phyloP scores from a whole-genome alignment of 495 filamentous ascomycete species.

The Penicillium soppii region DNA sequence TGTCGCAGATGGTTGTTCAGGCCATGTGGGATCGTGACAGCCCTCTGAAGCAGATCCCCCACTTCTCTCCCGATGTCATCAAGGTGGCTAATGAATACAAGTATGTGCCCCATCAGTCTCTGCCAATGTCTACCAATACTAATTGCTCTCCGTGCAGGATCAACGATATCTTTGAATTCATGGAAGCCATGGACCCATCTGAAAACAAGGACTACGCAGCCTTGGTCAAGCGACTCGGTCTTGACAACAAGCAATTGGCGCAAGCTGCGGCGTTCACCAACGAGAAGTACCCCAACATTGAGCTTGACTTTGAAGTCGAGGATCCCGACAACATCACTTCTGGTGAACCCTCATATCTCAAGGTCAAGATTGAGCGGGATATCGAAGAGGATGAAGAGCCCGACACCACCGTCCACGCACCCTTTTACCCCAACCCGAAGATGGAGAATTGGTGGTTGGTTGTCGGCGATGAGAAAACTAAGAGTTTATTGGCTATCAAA shows the following conservation, averaged over 20 bases:
- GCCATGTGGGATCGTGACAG: constrained; percentile 99
- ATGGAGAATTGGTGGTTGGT: constrained; percentile 99
- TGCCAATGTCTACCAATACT: constrained; percentile 41
- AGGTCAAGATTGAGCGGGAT: constrained; percentile 83
- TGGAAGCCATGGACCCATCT: constrained; percentile 95
- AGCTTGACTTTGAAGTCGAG: constrained; percentile 82
- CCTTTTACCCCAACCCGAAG: constrained; percentile 90
- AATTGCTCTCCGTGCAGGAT: constrained; percentile 49
- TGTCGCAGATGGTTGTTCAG: constrained; percentile 99
- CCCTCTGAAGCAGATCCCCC: constrained; percentile 94
- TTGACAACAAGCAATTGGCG: constrained; percentile 77
- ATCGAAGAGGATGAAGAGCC: constrained; percentile 73
- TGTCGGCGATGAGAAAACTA: constrained; percentile 81
- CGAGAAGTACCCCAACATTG: constrained; percentile 89
- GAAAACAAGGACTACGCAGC: constrained; percentile 77
- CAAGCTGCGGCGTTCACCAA: constrained; percentile 97
- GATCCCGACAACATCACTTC: constrained; percentile 77
- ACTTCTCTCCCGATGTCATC: constrained; percentile 82
- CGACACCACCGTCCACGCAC: constrained; percentile 86
- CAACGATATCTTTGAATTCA: constrained; percentile 94
- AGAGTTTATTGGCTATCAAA: constrained; percentile 88
- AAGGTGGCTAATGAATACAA: constrained; percentile 77
- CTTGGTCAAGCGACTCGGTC: constrained; percentile 72
- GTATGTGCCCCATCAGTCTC: constrained; percentile 48
- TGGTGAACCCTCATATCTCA: constrained; percentile 78